phyloP scores from a whole-genome alignment of 768 basidiomycete genomes.

The Neoboletus subvelutipes region DNA sequence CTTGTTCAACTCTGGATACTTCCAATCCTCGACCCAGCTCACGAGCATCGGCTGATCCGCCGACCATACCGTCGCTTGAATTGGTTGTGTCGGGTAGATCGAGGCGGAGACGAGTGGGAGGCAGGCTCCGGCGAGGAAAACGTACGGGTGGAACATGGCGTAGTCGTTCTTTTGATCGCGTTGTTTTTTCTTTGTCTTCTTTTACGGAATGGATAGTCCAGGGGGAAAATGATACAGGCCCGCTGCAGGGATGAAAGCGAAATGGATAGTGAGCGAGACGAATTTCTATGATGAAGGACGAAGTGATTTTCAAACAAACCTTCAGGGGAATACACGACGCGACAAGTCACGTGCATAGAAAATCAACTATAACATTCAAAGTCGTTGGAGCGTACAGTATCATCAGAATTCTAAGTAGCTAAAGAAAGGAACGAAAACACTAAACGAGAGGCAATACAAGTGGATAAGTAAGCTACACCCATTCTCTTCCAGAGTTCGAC shows the following conservation, averaged over 20 bases:
- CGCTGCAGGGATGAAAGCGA: constrained; percentile 21
- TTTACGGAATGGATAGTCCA: not conserved
- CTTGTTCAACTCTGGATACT: constrained; percentile 38
- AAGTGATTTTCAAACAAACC: not conserved
- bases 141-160: constrained; percentile 9
- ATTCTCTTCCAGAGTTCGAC: constrained; percentile 12
- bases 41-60: constrained; percentile 44
- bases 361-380: constrained; percentile 24
- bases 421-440: constrained; percentile 10
- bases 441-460: constrained; percentile 19
- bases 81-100: constrained; percentile 53
- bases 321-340: constrained; percentile 10
- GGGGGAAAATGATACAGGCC: constrained; percentile 24
- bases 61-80: constrained; percentile 42
- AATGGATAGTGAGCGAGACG: not conserved
- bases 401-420: constrained; percentile 2
- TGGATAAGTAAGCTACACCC: constrained; percentile 19
- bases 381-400: not conserved
- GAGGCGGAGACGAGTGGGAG: constrained; percentile 31
- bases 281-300: not conserved
- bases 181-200: not conserved
- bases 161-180: not conserved
- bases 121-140: not conserved
- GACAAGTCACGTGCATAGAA: constrained; percentile 25
- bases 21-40: constrained; percentile 52